Evolutionary conservation across 371 early-diverging fungal genomes (phyloP).

Genomic region (Mortierella sp.): DNA sequence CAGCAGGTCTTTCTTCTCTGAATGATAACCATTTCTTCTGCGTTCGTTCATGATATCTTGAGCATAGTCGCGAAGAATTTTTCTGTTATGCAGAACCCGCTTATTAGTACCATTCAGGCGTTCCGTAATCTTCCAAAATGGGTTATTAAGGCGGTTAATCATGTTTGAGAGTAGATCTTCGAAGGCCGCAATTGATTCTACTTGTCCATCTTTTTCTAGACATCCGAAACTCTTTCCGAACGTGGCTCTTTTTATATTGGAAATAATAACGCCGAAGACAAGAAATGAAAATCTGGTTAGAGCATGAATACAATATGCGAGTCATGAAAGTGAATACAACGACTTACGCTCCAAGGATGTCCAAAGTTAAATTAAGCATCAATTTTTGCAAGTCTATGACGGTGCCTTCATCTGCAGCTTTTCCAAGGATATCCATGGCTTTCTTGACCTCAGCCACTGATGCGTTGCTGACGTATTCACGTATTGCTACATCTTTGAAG

Average conservation of each 20-base stretch:
- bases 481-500: slow-evolving; percentile 75
- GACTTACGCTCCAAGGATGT: slow-evolving; percentile 50
- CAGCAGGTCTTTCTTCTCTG: slow-evolving; percentile 63
- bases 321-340: background rate
- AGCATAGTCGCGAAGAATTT: background rate
- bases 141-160: slow-evolving; percentile 20
- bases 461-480: slow-evolving; percentile 64
- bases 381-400: slow-evolving; percentile 60
- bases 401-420: slow-evolving; percentile 39
- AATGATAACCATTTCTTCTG: slow-evolving; percentile 25
- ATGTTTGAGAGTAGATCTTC: slow-evolving; percentile 8
- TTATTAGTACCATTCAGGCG: slow-evolving; percentile 10
- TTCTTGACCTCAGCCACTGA: slow-evolving; percentile 58
- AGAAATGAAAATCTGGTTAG: background rate
- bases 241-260: slow-evolving; percentile 39
- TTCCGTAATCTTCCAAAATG: slow-evolving; percentile 33
- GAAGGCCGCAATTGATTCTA: slow-evolving; percentile 14
- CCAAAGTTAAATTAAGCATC: slow-evolving; percentile 66
- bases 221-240: slow-evolving; percentile 41
- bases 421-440: slow-evolving; percentile 38
- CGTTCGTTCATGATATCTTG: slow-evolving; percentile 17
- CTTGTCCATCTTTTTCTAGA: slow-evolving; percentile 17
- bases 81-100: background rate
- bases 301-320: background rate
- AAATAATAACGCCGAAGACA: slow-evolving; percentile 27